phyloP scores from a whole-genome alignment of 1,284 basidiomycete genomes.

The Pseudozyma sp. region DNA sequence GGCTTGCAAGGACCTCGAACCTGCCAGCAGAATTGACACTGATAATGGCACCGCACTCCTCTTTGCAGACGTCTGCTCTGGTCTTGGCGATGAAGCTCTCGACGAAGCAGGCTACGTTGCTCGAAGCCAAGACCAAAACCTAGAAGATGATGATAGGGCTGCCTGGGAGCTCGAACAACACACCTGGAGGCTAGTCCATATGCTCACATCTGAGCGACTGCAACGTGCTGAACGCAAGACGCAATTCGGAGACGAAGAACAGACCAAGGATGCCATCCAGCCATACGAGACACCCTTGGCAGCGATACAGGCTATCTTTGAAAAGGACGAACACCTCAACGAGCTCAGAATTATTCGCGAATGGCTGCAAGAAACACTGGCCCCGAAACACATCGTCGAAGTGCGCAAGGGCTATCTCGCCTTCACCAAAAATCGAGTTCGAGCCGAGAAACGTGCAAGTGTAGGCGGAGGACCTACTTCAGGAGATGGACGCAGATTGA shows the following conservation, averaged over 20 bases:
- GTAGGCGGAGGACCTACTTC: slow-evolving; percentile 24
- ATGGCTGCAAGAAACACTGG: slow-evolving; percentile 64
- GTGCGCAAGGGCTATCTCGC: slow-evolving; percentile 67
- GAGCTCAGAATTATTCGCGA: slow-evolving; percentile 67
- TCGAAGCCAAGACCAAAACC: slow-evolving; percentile 18
- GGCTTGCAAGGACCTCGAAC: slow-evolving; percentile 46
- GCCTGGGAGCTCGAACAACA: slow-evolving; percentile 58
- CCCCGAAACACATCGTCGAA: slow-evolving; percentile 59
- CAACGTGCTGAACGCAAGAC: slow-evolving; percentile 48
- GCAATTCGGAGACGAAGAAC: slow-evolving; percentile 19
- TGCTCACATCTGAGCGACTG: slow-evolving; percentile 47
- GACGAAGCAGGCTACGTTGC: slow-evolving; percentile 48
- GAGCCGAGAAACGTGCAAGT: slow-evolving; percentile 58
- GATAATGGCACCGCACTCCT: slow-evolving; percentile 55
- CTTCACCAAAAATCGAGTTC: slow-evolving; percentile 65
- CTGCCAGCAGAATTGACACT: slow-evolving; percentile 44
- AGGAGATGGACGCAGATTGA: slow-evolving; percentile 26
- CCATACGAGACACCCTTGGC: slow-evolving; percentile 64
- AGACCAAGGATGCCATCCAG: slow-evolving; percentile 6
- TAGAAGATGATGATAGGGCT: slow-evolving; percentile 45
- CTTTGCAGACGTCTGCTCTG: slow-evolving; percentile 58
- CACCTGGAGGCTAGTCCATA: slow-evolving; percentile 60
- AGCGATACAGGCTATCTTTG: slow-evolving; percentile 62
- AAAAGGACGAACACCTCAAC: slow-evolving; percentile 50
- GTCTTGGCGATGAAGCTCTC: slow-evolving; percentile 37